Evolutionary conservation across 202 grass and related monocot genomes (phyloP), one percentile per base, ranked within the genome.

Genomic region (Zizania palustris): DNA sequence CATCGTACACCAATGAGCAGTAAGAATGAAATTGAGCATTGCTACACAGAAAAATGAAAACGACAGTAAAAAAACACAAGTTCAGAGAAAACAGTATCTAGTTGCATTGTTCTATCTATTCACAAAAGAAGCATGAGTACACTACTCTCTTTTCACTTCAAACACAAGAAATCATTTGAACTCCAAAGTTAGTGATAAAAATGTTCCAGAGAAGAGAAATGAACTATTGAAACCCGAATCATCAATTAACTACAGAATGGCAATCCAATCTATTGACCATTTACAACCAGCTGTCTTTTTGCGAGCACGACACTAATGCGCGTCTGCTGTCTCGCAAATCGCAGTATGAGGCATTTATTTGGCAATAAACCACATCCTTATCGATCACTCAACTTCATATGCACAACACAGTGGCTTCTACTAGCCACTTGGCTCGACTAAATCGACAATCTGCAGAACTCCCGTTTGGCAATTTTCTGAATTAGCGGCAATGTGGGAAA

Each of bases 341-440:
- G 2, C 51, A 20, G 19, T n/a, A 55, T n/a, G n/a, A 55, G 18
- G 7, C 51, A 55, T 55, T 55, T 20, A 55, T 9, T 55, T 55
- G 51, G 51, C 7, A 16, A 54, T 54, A 54, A 54, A 54, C 8
- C 50, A 0, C 51, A 9, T 55, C 51, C 51, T 55, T 55, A 55
- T 55, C 51, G 9, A 20, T 6, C 50, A 18, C 9, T 67, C 76
- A 68, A 20, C 81, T 73, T 84, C 55, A 34, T 87, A 87, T 11
- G 56, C 81, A 50, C 72, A 33, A 72, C 72, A 87, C 71, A 54
- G 50, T 18, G 50, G 6, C 1, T 54, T 54, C 5, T 54, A 54
- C 50, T 16, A 6, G 16, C 50, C 19, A 55, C 16, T 55, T 9
- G 51, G 6, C 0, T 55, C 51, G 9, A 55, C 51, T 9, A 55